These are phyloP conservation scores for Lactarius indigo DNA, from an alignment of 768 basidiomycete species.

Conservation along the genomic window DNA sequence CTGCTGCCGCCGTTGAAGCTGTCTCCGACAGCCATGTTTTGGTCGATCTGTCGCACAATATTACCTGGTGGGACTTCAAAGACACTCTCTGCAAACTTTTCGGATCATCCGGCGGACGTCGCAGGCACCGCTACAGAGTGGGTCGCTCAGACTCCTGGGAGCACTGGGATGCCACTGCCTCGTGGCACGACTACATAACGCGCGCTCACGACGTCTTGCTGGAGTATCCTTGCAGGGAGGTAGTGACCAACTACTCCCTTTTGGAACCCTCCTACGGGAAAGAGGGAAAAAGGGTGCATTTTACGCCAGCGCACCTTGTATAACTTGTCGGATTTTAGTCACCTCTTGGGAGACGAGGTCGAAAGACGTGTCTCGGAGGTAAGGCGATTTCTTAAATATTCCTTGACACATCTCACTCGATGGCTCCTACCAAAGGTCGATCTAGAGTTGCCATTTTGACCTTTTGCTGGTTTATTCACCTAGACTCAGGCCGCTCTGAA, in stretches of 20 bases:
- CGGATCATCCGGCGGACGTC: too few relatives aligned
- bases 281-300: accelerated
- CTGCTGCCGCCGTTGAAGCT: not conserved
- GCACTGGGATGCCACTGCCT: not conserved
- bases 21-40: not conserved
- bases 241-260: not conserved
- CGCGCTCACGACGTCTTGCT: not conserved
- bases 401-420: not conserved
- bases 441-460: conserved; percentile 5
- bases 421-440: not conserved
- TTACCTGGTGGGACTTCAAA: not conserved
- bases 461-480: not conserved
- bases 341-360: not conserved
- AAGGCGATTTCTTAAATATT: not conserved
- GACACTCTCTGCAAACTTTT: too few relatives aligned
- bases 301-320: not conserved
- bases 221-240: not conserved
- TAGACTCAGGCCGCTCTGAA: not conserved
- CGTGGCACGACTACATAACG: not conserved
- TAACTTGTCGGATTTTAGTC: conserved; percentile 5
- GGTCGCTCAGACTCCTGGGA: too few relatives aligned
- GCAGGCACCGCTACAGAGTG: too few relatives aligned
- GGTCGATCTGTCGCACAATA: not conserved
- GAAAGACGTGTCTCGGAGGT: conserved; percentile 3
- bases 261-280: not conserved